Percentiles rank a stretch among this genome's conserved stretches.
Conservation (phyloP, 2,329 filamentous ascomycete genomes). For the Apiospora saccharicola region DNA sequence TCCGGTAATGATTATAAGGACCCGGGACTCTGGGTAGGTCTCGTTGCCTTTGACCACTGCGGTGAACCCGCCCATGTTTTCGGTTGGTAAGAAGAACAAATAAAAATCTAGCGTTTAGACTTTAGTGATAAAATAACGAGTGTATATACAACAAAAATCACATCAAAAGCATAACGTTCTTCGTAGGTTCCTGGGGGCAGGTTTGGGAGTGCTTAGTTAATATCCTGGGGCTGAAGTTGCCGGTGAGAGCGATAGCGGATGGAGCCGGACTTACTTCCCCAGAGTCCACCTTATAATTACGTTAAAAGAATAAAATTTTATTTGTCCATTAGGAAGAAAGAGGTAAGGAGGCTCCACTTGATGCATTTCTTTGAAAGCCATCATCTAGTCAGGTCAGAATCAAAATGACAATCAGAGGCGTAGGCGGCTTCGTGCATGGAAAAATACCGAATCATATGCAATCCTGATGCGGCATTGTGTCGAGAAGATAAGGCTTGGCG, state of each 20-base stretch:
- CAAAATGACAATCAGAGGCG: not conserved
- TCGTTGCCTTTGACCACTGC: conserved; percentile 34
- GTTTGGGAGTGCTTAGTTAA: not conserved
- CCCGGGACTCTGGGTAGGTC: conserved; percentile 73
- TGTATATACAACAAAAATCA: not conserved
- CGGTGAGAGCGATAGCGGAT: conserved; percentile 24
- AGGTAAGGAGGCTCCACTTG: conserved; percentile 17
- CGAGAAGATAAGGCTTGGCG: not conserved
- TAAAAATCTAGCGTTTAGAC: not conserved
- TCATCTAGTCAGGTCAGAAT: not conserved
- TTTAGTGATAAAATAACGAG: not conserved
- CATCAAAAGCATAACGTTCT: not conserved
- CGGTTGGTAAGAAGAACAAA: not conserved
- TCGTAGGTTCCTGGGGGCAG: not conserved
- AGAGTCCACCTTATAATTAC: conserved; percentile 24
- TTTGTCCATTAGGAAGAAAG: conserved; percentile 12
- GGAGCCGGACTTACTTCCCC: conserved; percentile 21
- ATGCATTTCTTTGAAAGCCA: not conserved
- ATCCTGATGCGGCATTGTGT: not conserved
- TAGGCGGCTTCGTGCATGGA: not conserved
- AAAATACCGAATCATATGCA: not conserved
- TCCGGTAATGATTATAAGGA: conserved; percentile 90
- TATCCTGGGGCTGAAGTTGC: conserved; percentile 6
- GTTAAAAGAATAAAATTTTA: conserved; percentile 25
- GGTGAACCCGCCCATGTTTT: conserved; percentile 37